A percentile compares a stretch with the other conserved stretches of the same genome.
Conservation (phyloP, 352 stramenopile species). For the Elongisporangium prolatum region DNA sequence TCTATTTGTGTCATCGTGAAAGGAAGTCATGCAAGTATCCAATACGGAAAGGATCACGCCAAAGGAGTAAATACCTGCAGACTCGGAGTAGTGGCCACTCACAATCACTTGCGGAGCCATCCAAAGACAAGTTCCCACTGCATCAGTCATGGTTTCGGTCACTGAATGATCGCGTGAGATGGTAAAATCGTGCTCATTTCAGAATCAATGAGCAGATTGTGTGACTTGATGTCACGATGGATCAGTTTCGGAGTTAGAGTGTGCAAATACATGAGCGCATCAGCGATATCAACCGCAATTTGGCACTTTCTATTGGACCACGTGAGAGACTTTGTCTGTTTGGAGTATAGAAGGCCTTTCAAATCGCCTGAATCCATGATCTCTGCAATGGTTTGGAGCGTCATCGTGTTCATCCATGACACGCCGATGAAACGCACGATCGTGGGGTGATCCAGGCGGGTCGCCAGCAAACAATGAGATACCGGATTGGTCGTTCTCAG, state of each 20-base stretch:
- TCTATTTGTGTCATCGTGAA: slow-evolving; percentile 50
- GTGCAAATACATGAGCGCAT: slow-evolving; percentile 72
- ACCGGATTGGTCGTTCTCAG: slow-evolving; percentile 47
- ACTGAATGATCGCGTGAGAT: slow-evolving; percentile 54
- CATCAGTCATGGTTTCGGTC: slow-evolving; percentile 63
- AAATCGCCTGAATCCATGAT: slow-evolving; percentile 73
- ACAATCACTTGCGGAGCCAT: slow-evolving; percentile 53
- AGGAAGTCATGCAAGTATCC: slow-evolving; percentile 64
- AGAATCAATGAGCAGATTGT: slow-evolving; percentile 62
- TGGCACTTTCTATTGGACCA: slow-evolving; percentile 66
- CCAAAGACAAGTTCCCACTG: slow-evolving; percentile 45
- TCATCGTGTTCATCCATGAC: slow-evolving; percentile 55
- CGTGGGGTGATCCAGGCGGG: slow-evolving; percentile 55
- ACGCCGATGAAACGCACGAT: slow-evolving; percentile 68
- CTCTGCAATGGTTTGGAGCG: slow-evolving; percentile 57
- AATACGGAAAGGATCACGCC: slow-evolving; percentile 55
- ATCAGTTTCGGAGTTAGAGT: slow-evolving; percentile 60
- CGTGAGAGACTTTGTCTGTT: slow-evolving; percentile 28
- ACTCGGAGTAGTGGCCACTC: slow-evolving; percentile 46
- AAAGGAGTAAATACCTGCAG: slow-evolving; percentile 53
- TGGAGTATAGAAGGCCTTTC: slow-evolving; percentile 39
- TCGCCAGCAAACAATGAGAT: slow-evolving; percentile 53
- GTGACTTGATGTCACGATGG: slow-evolving; percentile 64
- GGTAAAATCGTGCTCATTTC: slow-evolving; percentile 55
- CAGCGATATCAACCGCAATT: slow-evolving; percentile 61